phyloP scores from a whole-genome alignment of 495 filamentous ascomycete species.

The Talaromyces nanjingensis region DNA sequence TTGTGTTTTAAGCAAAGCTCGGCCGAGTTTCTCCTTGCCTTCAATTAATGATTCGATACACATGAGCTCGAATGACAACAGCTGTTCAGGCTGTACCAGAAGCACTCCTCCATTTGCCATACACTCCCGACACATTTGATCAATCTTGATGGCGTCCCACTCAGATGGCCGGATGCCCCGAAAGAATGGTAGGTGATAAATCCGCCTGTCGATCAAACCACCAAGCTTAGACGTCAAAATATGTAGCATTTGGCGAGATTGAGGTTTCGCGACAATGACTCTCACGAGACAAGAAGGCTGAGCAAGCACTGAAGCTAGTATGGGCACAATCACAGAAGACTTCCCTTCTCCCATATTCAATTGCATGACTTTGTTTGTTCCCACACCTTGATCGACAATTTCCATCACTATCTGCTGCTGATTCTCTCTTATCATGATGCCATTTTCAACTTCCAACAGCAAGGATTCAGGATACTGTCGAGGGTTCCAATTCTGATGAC shows the following conservation, averaged over 20 bases:
- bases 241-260: constrained; percentile 51
- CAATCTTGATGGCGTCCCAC: constrained; percentile 10
- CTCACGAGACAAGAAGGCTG: constrained; percentile 43
- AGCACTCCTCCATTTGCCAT: constrained; percentile 42
- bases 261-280: constrained; percentile 53
- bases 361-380: constrained; percentile 49
- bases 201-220: constrained; percentile 43
- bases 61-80: constrained; percentile 59
- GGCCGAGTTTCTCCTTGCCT: constrained; percentile 13
- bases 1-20: constrained; percentile 29
- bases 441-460: constrained; percentile 54
- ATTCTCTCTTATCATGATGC: constrained; percentile 50
- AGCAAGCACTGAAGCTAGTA: constrained; percentile 47
- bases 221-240: constrained; percentile 48
- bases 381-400: constrained; percentile 42
- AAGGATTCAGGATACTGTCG: constrained; percentile 44
- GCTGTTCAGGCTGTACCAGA: constrained; percentile 57
- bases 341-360: constrained; percentile 70
- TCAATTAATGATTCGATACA: constrained; percentile 40
- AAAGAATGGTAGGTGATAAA: constrained; percentile 55
- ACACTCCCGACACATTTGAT: constrained; percentile 31
- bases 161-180: constrained; percentile 34
- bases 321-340: constrained; percentile 58
- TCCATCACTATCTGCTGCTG: constrained; percentile 47
- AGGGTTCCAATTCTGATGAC: constrained; percentile 44